Base-by-base conservation (phyloP, 2,329 filamentous ascomycete genomes). In the Apiospora malaysiana region DNA sequence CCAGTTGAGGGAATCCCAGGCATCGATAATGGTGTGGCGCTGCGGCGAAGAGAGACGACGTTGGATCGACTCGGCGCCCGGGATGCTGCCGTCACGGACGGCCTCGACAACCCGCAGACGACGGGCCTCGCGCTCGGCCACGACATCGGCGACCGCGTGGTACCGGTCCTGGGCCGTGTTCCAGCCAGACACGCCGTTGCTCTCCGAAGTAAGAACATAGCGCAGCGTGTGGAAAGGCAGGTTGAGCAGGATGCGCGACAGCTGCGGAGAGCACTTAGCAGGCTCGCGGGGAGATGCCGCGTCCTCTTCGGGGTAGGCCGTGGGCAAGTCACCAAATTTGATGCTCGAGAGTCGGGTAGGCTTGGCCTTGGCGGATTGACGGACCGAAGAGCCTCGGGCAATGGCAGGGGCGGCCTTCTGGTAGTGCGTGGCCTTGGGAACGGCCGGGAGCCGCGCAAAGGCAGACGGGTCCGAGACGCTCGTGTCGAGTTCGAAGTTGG, bases 231-330 rank as follows among this genome's bases (percentile, higher is more conserved):
- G 83, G 74, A 92, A 93, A 0, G 93, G 93, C 7, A 94, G 82
- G 51, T 93, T 93, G 69, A 94, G 82, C 2, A 95, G 83, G 27
- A 93, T 83, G 40, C 88, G 90, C 0, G 93, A 94, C 6, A 94
- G 81, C 0, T 87, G 80, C 0, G 84, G 83, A 32, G 86, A 85
- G 42, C 85, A 80, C 32, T 78, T 76, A 66, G 78, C 77, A 25
- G 79, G 76, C 45, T 79, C 78, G 27, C 77, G 76, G 18, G 75
- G 74, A 14, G 75, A 71, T 12, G 73, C 68, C 1, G 69, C 12
- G 1, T 73, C 73, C 56, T 78, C 79, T 49, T 82, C 82, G 3
- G 81, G 79, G 66, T 75, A 77, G 4, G 77, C 74, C 71, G 73
- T 82, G 68, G 75, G 88, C 25, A 91, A 82, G 74, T 93, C 91